These are phyloP conservation scores for Monosporozyma solicola DNA, from an alignment of 805 yeast species.

Conservation along the genomic window DNA sequence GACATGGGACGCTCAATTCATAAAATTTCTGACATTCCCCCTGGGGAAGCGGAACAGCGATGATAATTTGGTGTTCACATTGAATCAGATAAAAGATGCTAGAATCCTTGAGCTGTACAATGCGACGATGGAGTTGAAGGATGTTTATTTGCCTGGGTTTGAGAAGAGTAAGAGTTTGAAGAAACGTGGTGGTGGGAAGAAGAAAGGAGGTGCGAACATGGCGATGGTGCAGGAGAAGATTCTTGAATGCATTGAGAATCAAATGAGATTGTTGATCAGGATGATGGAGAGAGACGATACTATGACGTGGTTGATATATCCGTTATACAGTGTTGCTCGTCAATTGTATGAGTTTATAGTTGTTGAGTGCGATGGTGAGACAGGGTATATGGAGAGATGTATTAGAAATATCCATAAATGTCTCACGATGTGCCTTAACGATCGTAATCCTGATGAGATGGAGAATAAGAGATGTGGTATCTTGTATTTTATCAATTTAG, in stretches of 20 bases:
- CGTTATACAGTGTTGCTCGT: neutral
- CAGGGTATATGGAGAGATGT: slow-evolving; percentile 33
- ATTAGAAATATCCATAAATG: slow-evolving; percentile 62
- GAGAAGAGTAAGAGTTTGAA: neutral
- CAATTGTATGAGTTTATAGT: neutral
- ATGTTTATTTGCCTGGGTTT: neutral
- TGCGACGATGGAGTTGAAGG: slow-evolving; percentile 1
- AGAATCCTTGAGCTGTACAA: slow-evolving; percentile 12
- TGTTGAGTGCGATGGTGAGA: neutral
- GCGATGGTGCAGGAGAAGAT: neutral
- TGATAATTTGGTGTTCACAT: neutral
- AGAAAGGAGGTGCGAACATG: slow-evolving; percentile 25
- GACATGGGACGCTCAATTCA: neutral
- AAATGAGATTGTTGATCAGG: slow-evolving; percentile 41
- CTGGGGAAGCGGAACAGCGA: neutral
- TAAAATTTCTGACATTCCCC: neutral
- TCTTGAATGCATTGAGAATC: slow-evolving; percentile 2
- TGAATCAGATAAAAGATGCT: slow-evolving; percentile 2
- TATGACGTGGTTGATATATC: slow-evolving; percentile 6
- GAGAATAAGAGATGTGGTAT: slow-evolving; percentile 53
- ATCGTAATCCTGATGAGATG: slow-evolving; percentile 46
- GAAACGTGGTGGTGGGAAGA: slow-evolving; percentile 17
- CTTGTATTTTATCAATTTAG: slow-evolving; percentile 59
- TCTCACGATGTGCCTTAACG: slow-evolving; percentile 70
- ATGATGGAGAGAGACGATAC: slow-evolving; percentile 39